Evolutionary conservation across 495 filamentous ascomycete genomes (phyloP), one percentile per base, ranked within the genome.

Genomic region (Aspergillus baeticus): DNA sequence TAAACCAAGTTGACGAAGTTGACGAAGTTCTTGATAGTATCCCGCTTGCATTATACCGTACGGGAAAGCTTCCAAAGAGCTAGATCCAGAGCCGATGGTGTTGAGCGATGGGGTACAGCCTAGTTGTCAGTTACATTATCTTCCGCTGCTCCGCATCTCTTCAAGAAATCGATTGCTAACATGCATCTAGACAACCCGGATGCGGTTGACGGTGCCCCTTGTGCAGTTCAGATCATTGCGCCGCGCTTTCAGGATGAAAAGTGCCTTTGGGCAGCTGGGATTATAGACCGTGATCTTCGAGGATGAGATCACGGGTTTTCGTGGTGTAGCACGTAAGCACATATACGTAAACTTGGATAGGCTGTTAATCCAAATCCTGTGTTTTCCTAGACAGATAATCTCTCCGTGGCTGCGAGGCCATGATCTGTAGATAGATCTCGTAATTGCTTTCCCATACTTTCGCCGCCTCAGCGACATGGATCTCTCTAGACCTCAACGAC

Each of bases 221-320:
- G 74, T 46, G 63, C 73, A 0, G 46, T 77, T 22, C 73, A 77
- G 43, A 45, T 78, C 6, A 60, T 77, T 14, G 60, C 75, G 3
- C 68, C 69, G 0, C 63, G 57, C 5, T 74, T 75, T 60, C 72
- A 74, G 17, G 75, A 78, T 36, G 74, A 78, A 57, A 65, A 69
- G 41, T 78, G 75, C 43, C 63, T 77, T 2, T 53, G 58, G 13
- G 66, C 60, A 5, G 64, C 74, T 8, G 55, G 64, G 20, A 61
- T 73, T 13, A 69, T 77, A 54, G 73, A 75, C 18, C 15, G 29
- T 29, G 64, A 58, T 20, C n/a, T n/a, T n/a, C n/a, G n/a, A n/a
- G n/a, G n/a, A n/a, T n/a, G n/a, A n/a, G n/a, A n/a, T n/a, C n/a
- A n/a, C n/a, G n/a, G n/a, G n/a, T n/a, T n/a, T n/a, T n/a, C n/a